Evolutionary conservation across 2,329 filamentous ascomycete species (phyloP).

Genomic region (Diaporthe destruens): DNA sequence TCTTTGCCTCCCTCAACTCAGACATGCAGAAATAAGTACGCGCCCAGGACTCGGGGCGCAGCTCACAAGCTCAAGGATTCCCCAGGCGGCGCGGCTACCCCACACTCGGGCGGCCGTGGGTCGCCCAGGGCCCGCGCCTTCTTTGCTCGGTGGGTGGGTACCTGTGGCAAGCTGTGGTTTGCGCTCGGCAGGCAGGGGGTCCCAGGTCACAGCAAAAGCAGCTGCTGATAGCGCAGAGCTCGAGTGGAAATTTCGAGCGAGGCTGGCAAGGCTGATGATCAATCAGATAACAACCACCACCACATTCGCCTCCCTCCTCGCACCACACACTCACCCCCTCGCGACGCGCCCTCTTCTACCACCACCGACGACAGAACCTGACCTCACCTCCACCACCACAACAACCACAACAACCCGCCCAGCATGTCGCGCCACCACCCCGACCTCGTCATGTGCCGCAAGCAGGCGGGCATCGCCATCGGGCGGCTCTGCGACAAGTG

Average conservation of each 20-base stretch:
- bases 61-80: conserved; percentile 28
- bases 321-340: not conserved
- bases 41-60: not conserved
- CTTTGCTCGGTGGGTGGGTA: not conserved
- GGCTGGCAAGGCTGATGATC: conserved; percentile 38
- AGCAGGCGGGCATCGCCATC: conserved; percentile 97
- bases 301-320: conserved; percentile 1
- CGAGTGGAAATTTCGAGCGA: conserved; percentile 36
- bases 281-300: conserved; percentile 10
- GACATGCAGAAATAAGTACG: conserved; percentile 1
- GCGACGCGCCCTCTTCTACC: not conserved
- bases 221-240: not conserved
- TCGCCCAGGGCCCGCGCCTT: conserved; percentile 2
- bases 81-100: conserved; percentile 16
- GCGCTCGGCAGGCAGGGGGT: conserved; percentile 32
- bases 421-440: conserved; percentile 95
- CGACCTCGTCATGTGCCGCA: conserved; percentile 99
- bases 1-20: conserved; percentile 12
- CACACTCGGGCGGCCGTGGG: conserved; percentile 27
- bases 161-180: not conserved
- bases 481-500: conserved; percentile 99
- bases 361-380: conserved; percentile 5
- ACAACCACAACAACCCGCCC: conserved; percentile 36
- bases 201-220: not conserved
- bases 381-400: not conserved